Evolutionary conservation across 129 eudicot species (phyloP), one percentile per base, ranked within the genome.

Genomic region (Cynara cardunculus): DNA sequence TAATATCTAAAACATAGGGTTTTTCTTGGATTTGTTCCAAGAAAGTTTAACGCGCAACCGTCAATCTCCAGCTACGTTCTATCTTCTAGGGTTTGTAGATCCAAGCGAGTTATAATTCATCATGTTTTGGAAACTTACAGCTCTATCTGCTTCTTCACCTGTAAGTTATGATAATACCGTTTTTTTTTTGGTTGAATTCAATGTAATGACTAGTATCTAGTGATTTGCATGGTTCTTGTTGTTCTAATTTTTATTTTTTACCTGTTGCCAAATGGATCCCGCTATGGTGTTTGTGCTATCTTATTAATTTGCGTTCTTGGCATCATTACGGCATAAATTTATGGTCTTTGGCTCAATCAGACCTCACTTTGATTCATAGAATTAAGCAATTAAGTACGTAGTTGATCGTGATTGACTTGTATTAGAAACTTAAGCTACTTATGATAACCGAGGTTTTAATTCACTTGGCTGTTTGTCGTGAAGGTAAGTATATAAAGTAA

Each of bases 51-150:
- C 49, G 30, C 28, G 61, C 59, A 64, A 77, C 69, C 65, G 75
- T 70, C 69, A 78, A 80, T 28, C 84, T 72, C 30, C 31, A 59
- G n/a, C 18, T 69, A 34, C 66, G 44, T 25, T 27, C 69, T 16
- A n/a, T 80, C 80, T 49, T 66, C 81, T 79, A 82, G 91, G 91
- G 86, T 81, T 84, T 78, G 75, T 86, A 89, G 91, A 91, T 91
- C 96, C 81, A 73, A 84, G 35, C 84, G 21, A 59, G 46, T 82
- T 30, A 27, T 30, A 72, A 66, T 59, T 83, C 78, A 78, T 46
- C 69, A 93, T 93, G 98, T 93, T 93, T 49, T 93, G 97, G 97
- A 89, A 91, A 73, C 96, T 93, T 68, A 81, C 92, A 26, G 76
- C 94, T 74, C 88, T 93, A 24, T 89, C 98, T n/a, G 88, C 98